phyloP scores from a whole-genome alignment of 1,284 basidiomycete genomes.

The Rhodotorula glutinis region DNA sequence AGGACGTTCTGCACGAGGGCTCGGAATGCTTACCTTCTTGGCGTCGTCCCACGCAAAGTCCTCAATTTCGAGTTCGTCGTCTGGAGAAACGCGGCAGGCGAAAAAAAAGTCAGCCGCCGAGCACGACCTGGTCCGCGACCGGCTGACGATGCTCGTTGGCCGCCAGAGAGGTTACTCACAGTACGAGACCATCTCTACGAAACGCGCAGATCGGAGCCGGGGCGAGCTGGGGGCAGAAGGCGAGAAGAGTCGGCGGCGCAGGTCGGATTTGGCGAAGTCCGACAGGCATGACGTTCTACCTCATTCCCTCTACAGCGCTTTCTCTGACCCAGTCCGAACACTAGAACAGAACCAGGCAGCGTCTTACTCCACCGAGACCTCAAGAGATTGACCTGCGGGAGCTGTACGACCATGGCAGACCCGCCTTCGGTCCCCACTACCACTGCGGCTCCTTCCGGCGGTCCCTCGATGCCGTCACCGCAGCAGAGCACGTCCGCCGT shows the following conservation, averaged over 20 bases:
- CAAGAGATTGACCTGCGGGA: too few species aligned
- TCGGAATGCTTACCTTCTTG: slow-evolving; percentile 50
- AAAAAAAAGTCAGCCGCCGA: background rate
- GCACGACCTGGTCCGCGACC: too few species aligned
- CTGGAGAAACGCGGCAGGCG: slow-evolving; percentile 17
- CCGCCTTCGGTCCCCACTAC: too few species aligned
- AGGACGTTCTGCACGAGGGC: too few species aligned
- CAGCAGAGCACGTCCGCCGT: background rate
- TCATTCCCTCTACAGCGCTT: too few species aligned
- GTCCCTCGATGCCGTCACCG: background rate
- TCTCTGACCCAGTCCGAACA: too few species aligned
- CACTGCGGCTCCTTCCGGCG: background rate
- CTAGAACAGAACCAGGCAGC: background rate
- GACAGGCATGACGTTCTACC: too few species aligned
- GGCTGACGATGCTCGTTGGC: too few species aligned
- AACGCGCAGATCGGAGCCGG: too few species aligned
- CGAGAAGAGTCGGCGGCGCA: too few species aligned
- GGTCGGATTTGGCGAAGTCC: too few species aligned
- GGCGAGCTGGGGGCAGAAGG: background rate
- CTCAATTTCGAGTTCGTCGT: slow-evolving; percentile 92
- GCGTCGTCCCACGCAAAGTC: slow-evolving; percentile 88
- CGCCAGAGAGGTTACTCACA: slow-evolving; percentile 25
- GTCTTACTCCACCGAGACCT: background rate
- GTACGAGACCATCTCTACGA: slow-evolving; percentile 35
- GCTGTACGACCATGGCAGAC: too few species aligned